These are phyloP conservation scores for Catunica adiposa DNA, from an alignment of 2,329 filamentous ascomycete genomes.

Conservation along the genomic window DNA sequence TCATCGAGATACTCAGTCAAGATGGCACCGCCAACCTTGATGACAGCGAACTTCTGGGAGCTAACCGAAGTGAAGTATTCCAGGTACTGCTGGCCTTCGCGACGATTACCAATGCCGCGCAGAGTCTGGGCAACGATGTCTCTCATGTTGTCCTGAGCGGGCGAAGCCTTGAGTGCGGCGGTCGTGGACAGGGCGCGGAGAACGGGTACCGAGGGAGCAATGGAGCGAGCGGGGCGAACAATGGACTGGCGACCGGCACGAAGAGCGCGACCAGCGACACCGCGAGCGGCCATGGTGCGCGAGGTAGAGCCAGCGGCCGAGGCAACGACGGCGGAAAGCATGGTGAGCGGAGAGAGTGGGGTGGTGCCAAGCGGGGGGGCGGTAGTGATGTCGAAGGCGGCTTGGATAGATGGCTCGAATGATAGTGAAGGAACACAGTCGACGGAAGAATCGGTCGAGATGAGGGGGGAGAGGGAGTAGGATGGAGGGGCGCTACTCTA, in stretches of 20 bases:
- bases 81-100: slow-evolving; percentile 93
- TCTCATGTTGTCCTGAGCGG: slow-evolving; percentile 18
- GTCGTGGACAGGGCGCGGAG: slow-evolving; percentile 12
- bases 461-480: background rate
- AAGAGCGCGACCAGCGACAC: slow-evolving; percentile 1
- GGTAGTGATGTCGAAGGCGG: background rate
- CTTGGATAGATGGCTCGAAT: background rate
- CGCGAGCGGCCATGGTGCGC: slow-evolving; percentile 6
- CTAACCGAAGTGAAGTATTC: slow-evolving; percentile 94
- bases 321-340: slow-evolving; percentile 12
- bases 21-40: slow-evolving; percentile 95
- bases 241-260: slow-evolving; percentile 3
- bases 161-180: slow-evolving; percentile 13
- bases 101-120: slow-evolving; percentile 89
- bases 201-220: slow-evolving; percentile 2
- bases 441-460: background rate
- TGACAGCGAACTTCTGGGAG: slow-evolving; percentile 92
- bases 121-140: slow-evolving; percentile 40
- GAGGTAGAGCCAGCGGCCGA: slow-evolving; percentile 12
- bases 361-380: background rate
- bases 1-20: slow-evolving; percentile 87
- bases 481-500: background rate
- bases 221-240: background rate
- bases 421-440: background rate
- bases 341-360: background rate